Evolutionary conservation across 352 stramenopile species (phyloP), one percentile per base, ranked within the genome.

Genomic region (Blastocystis sp.): DNA sequence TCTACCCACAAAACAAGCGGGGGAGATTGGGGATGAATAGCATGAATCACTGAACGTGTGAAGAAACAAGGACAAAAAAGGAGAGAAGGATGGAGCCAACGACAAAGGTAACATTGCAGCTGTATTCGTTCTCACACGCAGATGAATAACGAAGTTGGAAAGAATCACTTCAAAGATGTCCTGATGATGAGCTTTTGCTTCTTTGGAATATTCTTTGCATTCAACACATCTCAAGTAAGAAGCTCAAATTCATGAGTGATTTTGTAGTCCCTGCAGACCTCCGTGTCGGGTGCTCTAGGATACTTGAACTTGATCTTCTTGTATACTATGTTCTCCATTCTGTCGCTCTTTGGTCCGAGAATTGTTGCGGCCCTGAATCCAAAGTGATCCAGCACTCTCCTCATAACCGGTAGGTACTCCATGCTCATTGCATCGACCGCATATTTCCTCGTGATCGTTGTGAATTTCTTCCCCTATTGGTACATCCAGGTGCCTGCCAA

Each of bases 191-290:
- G 60, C 59, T 21, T 79, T 53, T 71, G 48, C 66, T 89, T 89
- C 87, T 89, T 89, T 38, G 40, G 48, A 38, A 34, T 89, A 9
- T 89, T 89, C 38, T 84, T 89, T 70, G 81, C 87, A 38, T 89
- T 86, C 48, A 89, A 89, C 78, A 89, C 87, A 23, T 86, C 76
- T 69, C 76, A 86, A 65, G 77, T 79, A 64, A 19, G 23, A 41
- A 10, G 28, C 19, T n/a, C 52, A 34, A 34, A 34, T 34, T 34
- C 28, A 28, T 79, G 11, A 9, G 14, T 19, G 9, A 38, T 62
- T 62, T 62, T n/a, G 17, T 60, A 79, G 69, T 60, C 65, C 9
- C 69, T 89, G 77, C 56, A 74, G 43, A 89, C 87, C 28, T 65
- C 77, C 17, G 2, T 28, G 41, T 52, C 4, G 40, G 61, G n/a